Conservation (phyloP, 163 green algal species). For the Prototheca stagnorum region DNA sequence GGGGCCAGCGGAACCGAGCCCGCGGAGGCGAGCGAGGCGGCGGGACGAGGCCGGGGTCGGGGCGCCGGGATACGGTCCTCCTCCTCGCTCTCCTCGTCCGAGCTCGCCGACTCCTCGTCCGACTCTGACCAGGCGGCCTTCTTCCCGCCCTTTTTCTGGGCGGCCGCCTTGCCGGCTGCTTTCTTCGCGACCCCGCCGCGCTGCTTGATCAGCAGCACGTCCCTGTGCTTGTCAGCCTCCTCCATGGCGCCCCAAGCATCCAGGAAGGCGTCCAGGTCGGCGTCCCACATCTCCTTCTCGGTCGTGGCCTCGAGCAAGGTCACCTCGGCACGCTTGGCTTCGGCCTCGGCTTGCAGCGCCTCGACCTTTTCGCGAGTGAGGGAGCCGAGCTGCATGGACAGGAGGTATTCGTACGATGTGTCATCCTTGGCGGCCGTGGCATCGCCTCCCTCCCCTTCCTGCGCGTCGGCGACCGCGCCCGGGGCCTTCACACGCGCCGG, state of each 20-base stretch:
- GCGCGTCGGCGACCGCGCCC: not conserved
- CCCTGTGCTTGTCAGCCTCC: not conserved
- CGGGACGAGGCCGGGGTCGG: not conserved
- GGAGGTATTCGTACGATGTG: constrained; percentile 93
- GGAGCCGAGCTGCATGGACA: constrained; percentile 85
- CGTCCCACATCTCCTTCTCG: constrained; percentile 46
- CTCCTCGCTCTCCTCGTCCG: constrained; percentile 3
- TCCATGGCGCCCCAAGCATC: constrained; percentile 7
- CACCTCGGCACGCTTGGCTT: constrained; percentile 33
- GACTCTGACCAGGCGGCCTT: constrained; percentile 18
- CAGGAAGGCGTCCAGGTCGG: constrained; percentile 63
- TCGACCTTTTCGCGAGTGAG: constrained; percentile 87
- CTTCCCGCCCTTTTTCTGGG: constrained; percentile 20
- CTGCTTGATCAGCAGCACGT: not conserved
- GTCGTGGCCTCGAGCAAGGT: constrained; percentile 39
- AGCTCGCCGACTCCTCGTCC: constrained; percentile 1
- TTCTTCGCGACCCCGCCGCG: not conserved
- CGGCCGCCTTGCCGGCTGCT: constrained; percentile 13
- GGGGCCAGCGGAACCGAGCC: not conserved
- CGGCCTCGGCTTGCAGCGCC: constrained; percentile 32
- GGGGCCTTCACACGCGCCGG: constrained; percentile 14
- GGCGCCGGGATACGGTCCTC: not conserved
- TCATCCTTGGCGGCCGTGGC: constrained; percentile 2
- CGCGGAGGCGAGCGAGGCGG: not conserved
- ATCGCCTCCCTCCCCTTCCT: constrained; percentile 23